Conservation (phyloP, 352 stramenopile genomes). For the Pseudoperonospora humuli region DNA sequence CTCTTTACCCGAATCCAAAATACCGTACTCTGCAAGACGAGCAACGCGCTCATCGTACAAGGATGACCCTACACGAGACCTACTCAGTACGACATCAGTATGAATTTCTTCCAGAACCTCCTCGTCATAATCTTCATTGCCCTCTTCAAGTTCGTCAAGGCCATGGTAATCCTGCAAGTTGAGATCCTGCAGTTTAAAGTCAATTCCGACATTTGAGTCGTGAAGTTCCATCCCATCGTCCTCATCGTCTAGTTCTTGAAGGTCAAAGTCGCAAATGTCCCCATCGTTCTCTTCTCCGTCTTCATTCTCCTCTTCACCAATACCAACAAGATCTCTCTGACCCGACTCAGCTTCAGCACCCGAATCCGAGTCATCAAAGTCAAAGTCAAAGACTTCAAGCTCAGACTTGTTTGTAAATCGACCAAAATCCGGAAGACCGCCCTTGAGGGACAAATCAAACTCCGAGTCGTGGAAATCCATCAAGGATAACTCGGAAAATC, state of each 20-base stretch:
- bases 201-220: constrained; percentile 32
- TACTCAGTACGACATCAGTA: constrained; percentile 18
- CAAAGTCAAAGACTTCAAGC: constrained; percentile 15
- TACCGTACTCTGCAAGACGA: constrained; percentile 39
- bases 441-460: constrained; percentile 40
- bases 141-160: constrained; percentile 30
- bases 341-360: constrained; percentile 23
- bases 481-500: constrained; percentile 43
- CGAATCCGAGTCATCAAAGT: constrained; percentile 18
- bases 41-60: constrained; percentile 33
- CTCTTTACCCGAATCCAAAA: constrained; percentile 49
- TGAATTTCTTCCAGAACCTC: constrained; percentile 44
- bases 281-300: constrained; percentile 17
- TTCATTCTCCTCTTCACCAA: constrained; percentile 29
- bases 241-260: constrained; percentile 31
- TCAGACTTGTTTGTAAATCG: constrained; percentile 22
- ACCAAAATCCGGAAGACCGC: constrained; percentile 7
- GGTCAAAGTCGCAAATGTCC: constrained; percentile 19
- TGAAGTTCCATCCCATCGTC: constrained; percentile 34
- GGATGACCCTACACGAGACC: constrained; percentile 6
- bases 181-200: constrained; percentile 33
- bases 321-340: constrained; percentile 19
- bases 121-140: constrained; percentile 38
- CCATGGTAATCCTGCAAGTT: constrained; percentile 37
- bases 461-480: constrained; percentile 64